phyloP scores from a whole-genome alignment of 768 basidiomycete genomes.

The Strobilomyces dryophilus region DNA sequence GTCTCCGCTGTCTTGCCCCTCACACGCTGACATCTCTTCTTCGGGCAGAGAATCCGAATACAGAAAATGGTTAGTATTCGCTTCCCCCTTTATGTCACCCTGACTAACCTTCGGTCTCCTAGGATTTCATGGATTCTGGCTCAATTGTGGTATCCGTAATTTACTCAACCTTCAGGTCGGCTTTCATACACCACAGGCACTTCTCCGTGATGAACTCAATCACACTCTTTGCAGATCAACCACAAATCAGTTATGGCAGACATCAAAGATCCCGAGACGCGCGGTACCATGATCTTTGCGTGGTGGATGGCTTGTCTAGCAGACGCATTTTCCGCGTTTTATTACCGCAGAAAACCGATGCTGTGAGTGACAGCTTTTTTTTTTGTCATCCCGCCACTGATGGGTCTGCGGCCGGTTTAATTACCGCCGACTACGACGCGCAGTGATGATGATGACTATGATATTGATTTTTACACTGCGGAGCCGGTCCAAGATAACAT shows the following conservation, averaged over 20 bases:
- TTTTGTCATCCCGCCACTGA: constrained; percentile 7
- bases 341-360: constrained; percentile 81
- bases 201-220: constrained; percentile 4
- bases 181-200: constrained; percentile 11
- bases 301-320: constrained; percentile 92
- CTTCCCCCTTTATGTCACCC: constrained; percentile 12
- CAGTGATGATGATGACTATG: constrained; percentile 82
- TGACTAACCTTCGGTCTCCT: constrained; percentile 15
- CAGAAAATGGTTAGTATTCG: constrained; percentile 55
- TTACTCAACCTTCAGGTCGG: constrained; percentile 69
- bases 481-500: constrained; percentile 54
- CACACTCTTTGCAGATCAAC: constrained; percentile 55
- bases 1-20: neutral
- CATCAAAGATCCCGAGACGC: constrained; percentile 69
- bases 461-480: constrained; percentile 82
- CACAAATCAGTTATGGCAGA: constrained; percentile 74
- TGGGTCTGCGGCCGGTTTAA: constrained; percentile 15
- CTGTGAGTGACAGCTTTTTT: constrained; percentile 39
- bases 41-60: constrained; percentile 62
- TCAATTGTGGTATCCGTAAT: constrained; percentile 73
- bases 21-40: constrained; percentile 2
- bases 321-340: constrained; percentile 80
- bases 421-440: constrained; percentile 17
- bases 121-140: constrained; percentile 88
- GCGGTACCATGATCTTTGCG: constrained; percentile 84